phyloP scores from a whole-genome alignment of 371 early-diverging fungal genomes.

The Mucor velutinosus region DNA sequence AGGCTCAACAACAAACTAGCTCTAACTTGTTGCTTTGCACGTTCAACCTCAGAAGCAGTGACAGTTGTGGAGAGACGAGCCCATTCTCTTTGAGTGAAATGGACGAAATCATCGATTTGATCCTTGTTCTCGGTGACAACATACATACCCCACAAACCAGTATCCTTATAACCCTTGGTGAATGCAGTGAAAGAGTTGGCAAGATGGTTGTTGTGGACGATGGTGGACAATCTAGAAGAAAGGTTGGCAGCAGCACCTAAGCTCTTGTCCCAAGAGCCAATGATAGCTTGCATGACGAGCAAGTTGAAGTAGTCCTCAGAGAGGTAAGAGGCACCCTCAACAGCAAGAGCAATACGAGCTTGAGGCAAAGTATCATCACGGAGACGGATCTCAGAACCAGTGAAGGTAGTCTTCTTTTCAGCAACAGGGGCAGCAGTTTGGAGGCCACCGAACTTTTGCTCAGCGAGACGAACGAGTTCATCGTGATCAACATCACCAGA shows the following conservation, averaged over 20 bases:
- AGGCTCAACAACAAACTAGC: slow-evolving; percentile 82
- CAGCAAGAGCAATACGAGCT: slow-evolving; percentile 95
- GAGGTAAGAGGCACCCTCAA: slow-evolving; percentile 91
- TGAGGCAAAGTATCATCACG: slow-evolving; percentile 89
- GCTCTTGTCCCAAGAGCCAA: slow-evolving; percentile 93
- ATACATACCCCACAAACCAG: slow-evolving; percentile 96
- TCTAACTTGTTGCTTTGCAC: slow-evolving; percentile 97
- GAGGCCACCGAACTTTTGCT: slow-evolving; percentile 77
- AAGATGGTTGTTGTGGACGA: slow-evolving; percentile 76
- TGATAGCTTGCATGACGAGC: slow-evolving; percentile 88
- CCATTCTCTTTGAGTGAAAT: slow-evolving; percentile 91
- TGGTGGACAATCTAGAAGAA: slow-evolving; percentile 83
- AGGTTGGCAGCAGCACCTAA: slow-evolving; percentile 84
- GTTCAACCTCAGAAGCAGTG: slow-evolving; percentile 89
- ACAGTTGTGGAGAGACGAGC: slow-evolving; percentile 81
- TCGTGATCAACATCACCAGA: slow-evolving; percentile 94
- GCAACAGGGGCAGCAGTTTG: slow-evolving; percentile 45
- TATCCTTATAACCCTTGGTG: slow-evolving; percentile 95
- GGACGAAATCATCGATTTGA: slow-evolving; percentile 84
- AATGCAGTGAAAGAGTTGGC: slow-evolving; percentile 96
- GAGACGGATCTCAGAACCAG: slow-evolving; percentile 89
- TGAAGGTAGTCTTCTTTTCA: slow-evolving; percentile 66
- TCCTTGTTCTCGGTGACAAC: slow-evolving; percentile 78
- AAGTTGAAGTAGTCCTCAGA: slow-evolving; percentile 92
- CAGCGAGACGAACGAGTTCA: slow-evolving; percentile 86